These are phyloP conservation scores for Chlamydomonas asymmetrica DNA, from an alignment of 139 green algal genomes.

Conservation along the genomic window DNA sequence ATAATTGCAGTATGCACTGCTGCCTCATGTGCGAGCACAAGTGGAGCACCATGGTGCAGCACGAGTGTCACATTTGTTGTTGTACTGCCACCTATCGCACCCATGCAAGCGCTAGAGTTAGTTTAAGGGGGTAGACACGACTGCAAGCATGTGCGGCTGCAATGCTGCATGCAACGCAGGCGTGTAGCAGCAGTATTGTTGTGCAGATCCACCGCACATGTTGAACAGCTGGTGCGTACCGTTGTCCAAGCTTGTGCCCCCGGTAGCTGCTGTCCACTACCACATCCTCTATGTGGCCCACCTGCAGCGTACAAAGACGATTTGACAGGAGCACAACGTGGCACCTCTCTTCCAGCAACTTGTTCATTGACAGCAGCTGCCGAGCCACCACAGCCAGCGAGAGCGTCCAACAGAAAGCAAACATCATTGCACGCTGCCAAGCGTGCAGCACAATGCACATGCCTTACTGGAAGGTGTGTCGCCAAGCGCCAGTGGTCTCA, in stretches of 20 bases:
- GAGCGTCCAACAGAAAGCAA: neutral
- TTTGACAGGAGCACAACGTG: neutral
- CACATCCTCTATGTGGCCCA: conserved; percentile 92
- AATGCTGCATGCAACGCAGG: neutral
- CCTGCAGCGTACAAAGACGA: conserved; percentile 31
- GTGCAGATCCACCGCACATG: neutral
- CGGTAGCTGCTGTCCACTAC: conserved; percentile 78
- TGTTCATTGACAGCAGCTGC: neutral
- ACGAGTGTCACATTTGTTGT: no score
- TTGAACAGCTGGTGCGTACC: neutral
- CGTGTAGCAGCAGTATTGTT: neutral
- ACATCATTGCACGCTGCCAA: neutral
- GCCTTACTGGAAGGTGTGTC: neutral
- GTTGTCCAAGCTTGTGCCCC: conserved; percentile 70
- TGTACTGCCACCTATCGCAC: no score
- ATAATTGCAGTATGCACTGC: no score
- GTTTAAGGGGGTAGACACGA: no score
- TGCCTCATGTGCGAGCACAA: no score
- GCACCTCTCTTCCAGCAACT: neutral
- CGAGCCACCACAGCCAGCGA: neutral
- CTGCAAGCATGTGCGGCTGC: no score
- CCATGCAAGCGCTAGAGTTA: no score
- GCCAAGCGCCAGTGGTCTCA: conserved; percentile 16
- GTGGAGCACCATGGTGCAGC: no score
- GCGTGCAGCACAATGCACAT: neutral